Evolutionary conservation across 192 early-diverging fungal genomes (phyloP), one percentile per base, ranked within the genome.

Genomic region (Allomyces arbusculus): DNA sequence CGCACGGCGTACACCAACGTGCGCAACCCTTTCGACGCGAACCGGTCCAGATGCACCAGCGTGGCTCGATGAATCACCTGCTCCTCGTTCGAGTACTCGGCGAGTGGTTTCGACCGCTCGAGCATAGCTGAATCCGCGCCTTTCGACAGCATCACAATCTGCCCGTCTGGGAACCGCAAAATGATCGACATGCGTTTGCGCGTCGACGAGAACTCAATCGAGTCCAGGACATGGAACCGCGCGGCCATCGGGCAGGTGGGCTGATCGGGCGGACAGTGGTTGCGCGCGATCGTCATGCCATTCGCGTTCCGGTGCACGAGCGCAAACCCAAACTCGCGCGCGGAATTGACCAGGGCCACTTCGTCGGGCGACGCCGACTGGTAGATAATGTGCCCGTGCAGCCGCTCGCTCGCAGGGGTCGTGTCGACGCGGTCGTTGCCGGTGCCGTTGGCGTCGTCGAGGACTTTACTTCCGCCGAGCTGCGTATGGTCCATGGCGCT

Each of bases 141-240:
- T 78, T 95, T 94, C 73, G 86, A 88, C 70, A 89, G 83, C 62
- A 95, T 71, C 12, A 84, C 79, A 63, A 92, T 91, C 23, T 77
- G 79, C 10, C 85, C 86, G 66, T 88, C 82, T 6, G 87, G 81
- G 65, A 82, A 80, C 26, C 82, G 76, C 64, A 87, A 78, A 40
- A 95, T 78, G 9, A 90, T 81, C 0, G 85, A 87, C 92, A 94
- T 94, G 43, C 92, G 83, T 69, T 95, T 95, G 23, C 92, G 82
- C 62, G 87, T 86, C 62, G 82, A 85, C 0, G 85, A 85, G 72
- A 95, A 95, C 68, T 95, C 92, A 25, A 95, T 72, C 9, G 87
- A 74, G 67, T 87, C 82, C 44, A 94, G 75, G 23, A 90, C 74
- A 61, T 82, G 76, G 62, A 77, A 86, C 22, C 68, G 67, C 45